phyloP scores from a whole-genome alignment of 208 protist species.

The Phytomonas sp. region DNA sequence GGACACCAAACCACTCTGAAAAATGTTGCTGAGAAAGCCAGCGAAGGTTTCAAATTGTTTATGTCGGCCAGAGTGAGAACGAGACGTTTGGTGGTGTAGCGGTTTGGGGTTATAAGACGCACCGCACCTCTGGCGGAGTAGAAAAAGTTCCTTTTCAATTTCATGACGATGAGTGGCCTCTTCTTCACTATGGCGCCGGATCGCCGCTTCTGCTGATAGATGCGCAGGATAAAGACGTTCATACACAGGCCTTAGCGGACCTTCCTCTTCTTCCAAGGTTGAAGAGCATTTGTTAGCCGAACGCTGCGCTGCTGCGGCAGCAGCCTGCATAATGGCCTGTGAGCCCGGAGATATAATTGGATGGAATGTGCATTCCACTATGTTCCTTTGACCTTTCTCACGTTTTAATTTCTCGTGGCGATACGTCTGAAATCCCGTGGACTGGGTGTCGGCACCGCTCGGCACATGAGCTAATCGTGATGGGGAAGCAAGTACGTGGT shows the following conservation, averaged over 20 bases:
- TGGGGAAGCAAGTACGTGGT: neutral
- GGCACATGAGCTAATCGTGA: neutral
- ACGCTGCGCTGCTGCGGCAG: too few species aligned
- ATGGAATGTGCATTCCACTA: slow-evolving; percentile 75
- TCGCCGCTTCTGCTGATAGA: slow-evolving; percentile 16
- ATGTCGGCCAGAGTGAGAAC: neutral
- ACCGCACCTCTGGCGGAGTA: slow-evolving; percentile 30
- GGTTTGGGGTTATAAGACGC: slow-evolving; percentile 13
- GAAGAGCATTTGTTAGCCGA: neutral
- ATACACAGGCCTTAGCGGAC: slow-evolving; percentile 36
- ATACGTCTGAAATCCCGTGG: neutral
- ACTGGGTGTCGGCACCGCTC: neutral
- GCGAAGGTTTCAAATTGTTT: slow-evolving; percentile 18
- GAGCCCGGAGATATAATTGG: slow-evolving; percentile 55
- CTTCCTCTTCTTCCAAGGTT: neutral
- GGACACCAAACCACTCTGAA: slow-evolving; percentile 12
- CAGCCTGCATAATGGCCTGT: slow-evolving; percentile 22
- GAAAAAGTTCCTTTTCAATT: slow-evolving; percentile 31
- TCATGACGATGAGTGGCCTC: slow-evolving; percentile 25
- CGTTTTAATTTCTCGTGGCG: slow-evolving; percentile 19
- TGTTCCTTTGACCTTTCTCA: slow-evolving; percentile 32
- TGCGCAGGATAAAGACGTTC: slow-evolving; percentile 57
- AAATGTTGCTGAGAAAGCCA: slow-evolving; percentile 46
- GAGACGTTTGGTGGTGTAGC: neutral
- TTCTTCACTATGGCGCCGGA: slow-evolving; percentile 22